A percentile compares a stretch with the other conserved stretches of the same genome.
These are phyloP conservation scores for Phlyctochytrium arcticum DNA, from an alignment of 192 early-diverging fungal genomes.

Conservation along the genomic window DNA sequence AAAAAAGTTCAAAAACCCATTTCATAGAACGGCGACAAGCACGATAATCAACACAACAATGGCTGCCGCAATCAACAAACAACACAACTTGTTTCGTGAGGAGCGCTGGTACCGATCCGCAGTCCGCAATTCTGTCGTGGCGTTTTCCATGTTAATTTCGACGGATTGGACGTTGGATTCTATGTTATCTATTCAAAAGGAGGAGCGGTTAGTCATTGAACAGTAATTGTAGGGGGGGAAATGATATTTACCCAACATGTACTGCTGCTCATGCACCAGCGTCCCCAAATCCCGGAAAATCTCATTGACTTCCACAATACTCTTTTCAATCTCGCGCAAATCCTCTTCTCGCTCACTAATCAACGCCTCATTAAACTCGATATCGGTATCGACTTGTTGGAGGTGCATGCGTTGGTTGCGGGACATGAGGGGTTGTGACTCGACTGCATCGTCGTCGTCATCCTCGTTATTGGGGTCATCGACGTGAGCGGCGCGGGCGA, in stretches of 20 bases:
- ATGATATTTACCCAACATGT: constrained; percentile 72
- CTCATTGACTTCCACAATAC: constrained; percentile 92
- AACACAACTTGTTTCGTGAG: constrained; percentile 79
- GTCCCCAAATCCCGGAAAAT: constrained; percentile 95
- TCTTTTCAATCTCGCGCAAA: constrained; percentile 86
- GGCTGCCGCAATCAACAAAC: constrained; percentile 70
- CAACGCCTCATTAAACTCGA: constrained; percentile 90
- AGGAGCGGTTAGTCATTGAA: neutral
- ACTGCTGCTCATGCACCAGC: constrained; percentile 96
- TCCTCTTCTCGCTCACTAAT: constrained; percentile 94
- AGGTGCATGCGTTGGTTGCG: constrained; percentile 39
- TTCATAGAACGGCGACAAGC: constrained; percentile 17
- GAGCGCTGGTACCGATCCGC: constrained; percentile 76
- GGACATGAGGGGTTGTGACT: constrained; percentile 58
- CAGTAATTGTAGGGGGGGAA: neutral
- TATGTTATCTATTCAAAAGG: constrained; percentile 73
- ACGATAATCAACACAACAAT: constrained; percentile 69
- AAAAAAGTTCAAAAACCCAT: too few relatives aligned
- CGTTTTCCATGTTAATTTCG: constrained; percentile 70
- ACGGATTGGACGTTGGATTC: constrained; percentile 89
- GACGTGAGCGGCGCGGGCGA: constrained; percentile 52
- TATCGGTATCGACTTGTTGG: constrained; percentile 79
- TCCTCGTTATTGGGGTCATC: constrained; percentile 23
- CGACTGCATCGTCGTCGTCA: constrained; percentile 51
- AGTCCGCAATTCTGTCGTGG: constrained; percentile 72